Evolutionary conservation across 305 asterid genomes (phyloP).

Genomic region (Salvia sclarea): DNA sequence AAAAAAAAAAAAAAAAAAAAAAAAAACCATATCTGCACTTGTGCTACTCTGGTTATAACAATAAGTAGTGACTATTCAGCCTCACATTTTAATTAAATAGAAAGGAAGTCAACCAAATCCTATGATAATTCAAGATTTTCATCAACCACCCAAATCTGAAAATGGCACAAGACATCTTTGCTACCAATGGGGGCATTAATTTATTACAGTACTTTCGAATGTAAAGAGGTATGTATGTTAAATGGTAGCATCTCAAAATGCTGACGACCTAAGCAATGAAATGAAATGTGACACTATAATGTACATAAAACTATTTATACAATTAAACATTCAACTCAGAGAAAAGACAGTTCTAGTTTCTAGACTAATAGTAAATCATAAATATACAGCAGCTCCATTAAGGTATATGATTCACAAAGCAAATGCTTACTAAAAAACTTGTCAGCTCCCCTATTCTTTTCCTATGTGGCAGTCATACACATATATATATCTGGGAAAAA

Average conservation of each 20-base stretch:
- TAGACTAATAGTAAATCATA: not conserved
- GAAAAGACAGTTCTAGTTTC: not conserved
- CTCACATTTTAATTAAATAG: too few species aligned
- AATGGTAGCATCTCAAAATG: not conserved
- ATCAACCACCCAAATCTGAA: too few species aligned
- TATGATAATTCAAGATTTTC: too few species aligned
- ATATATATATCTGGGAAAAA: not conserved
- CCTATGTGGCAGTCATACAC: not conserved
- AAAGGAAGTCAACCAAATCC: not conserved
- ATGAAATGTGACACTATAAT: not conserved
- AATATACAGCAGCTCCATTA: slow-evolving; percentile 17
- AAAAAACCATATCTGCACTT: too few species aligned
- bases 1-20: too few species aligned
- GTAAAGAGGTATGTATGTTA: not conserved
- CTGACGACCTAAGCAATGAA: not conserved
- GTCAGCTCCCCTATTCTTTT: slow-evolving; percentile 4
- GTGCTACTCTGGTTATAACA: too few species aligned
- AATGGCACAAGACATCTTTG: too few species aligned
- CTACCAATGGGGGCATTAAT: not conserved
- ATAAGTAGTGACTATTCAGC: not conserved
- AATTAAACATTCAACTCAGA: slow-evolving; percentile 13
- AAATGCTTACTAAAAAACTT: not conserved
- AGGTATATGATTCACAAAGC: slow-evolving; percentile 5
- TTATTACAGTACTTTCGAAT: not conserved
- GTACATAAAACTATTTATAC: slow-evolving; percentile 23